Conservation (phyloP, 2,329 filamentous ascomycete genomes). For the Davidsoniella virescens region DNA sequence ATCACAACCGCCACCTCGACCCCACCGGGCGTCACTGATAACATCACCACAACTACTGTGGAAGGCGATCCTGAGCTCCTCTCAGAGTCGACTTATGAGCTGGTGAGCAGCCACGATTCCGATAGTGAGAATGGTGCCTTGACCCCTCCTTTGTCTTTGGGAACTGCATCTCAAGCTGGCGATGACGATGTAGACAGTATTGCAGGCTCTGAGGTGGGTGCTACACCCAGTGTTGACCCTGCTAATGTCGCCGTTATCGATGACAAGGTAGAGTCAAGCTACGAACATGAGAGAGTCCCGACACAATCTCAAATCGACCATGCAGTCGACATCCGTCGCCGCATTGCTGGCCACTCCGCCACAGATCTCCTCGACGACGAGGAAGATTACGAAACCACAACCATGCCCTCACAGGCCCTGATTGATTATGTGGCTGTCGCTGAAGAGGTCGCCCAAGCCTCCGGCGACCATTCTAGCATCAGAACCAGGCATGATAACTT, state of each 20-base stretch:
- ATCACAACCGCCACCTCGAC: not conserved
- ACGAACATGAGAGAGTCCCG: constrained; percentile 8
- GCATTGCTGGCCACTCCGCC: constrained; percentile 1
- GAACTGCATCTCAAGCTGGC: constrained; percentile 30
- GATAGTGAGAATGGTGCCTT: constrained; percentile 34
- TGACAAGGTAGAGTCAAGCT: not conserved
- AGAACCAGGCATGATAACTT: not conserved
- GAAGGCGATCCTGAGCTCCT: constrained; percentile 27
- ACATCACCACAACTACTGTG: constrained; percentile 16
- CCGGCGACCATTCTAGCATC: not conserved
- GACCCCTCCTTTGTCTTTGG: constrained; percentile 18
- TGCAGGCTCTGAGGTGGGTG: constrained; percentile 20
- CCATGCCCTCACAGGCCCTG: constrained; percentile 2
- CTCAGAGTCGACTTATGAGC: constrained; percentile 39
- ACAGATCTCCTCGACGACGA: constrained; percentile 9
- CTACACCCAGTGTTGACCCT: not conserved
- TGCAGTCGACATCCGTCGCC: constrained; percentile 5
- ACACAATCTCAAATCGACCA: constrained; percentile 5
- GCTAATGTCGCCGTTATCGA: not conserved
- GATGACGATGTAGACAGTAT: constrained; percentile 27
- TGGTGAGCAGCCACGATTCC: constrained; percentile 36
- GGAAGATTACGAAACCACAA: constrained; percentile 8
- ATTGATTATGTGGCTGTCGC: constrained; percentile 10
- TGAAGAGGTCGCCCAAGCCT: not conserved
- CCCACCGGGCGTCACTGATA: not conserved